phyloP scores from a whole-genome alignment of 345 rosid species.

The Triadica sebifera region DNA sequence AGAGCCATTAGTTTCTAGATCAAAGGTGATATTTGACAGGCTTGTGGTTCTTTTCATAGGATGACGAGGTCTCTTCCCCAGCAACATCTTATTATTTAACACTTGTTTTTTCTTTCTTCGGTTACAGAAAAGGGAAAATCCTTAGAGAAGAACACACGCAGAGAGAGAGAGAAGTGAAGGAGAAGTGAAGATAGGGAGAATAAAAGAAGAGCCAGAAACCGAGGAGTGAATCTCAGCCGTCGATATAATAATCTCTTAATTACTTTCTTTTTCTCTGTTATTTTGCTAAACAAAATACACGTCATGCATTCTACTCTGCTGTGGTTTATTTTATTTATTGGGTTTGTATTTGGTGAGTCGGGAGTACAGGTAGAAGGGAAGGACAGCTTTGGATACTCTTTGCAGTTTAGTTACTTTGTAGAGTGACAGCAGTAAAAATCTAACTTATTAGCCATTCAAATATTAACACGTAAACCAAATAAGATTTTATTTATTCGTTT shows the following conservation, averaged over 20 bases:
- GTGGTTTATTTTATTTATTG: not conserved
- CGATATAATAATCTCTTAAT: not conserved
- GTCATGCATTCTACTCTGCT: not conserved
- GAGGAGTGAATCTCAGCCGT: slow-evolving; percentile 64
- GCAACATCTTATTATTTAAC: slow-evolving; percentile 41
- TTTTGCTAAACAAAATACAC: slow-evolving; percentile 13
- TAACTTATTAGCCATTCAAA: not conserved
- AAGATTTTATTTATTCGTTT: not conserved
- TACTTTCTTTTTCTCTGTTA: not conserved
- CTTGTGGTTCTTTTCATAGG: slow-evolving; percentile 86
- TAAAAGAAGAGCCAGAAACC: slow-evolving; percentile 54
- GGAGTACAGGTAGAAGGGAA: too few species aligned
- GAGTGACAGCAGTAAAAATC: not conserved
- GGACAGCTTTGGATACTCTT: not conserved
- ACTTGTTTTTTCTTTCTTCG: not conserved
- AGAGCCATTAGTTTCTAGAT: slow-evolving; percentile 41
- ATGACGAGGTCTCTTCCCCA: slow-evolving; percentile 85
- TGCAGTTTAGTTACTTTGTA: too few species aligned
- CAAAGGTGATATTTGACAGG: slow-evolving; percentile 64
- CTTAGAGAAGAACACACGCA: not conserved
- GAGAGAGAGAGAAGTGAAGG: slow-evolving; percentile 19
- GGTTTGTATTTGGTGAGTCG: too few species aligned
- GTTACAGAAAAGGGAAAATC: not conserved
- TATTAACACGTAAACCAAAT: not conserved
- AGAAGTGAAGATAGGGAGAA: slow-evolving; percentile 35